These are phyloP conservation scores for Fraxinus excelsior DNA, from an alignment of 257 asterid genomes.

Conservation along the genomic window DNA sequence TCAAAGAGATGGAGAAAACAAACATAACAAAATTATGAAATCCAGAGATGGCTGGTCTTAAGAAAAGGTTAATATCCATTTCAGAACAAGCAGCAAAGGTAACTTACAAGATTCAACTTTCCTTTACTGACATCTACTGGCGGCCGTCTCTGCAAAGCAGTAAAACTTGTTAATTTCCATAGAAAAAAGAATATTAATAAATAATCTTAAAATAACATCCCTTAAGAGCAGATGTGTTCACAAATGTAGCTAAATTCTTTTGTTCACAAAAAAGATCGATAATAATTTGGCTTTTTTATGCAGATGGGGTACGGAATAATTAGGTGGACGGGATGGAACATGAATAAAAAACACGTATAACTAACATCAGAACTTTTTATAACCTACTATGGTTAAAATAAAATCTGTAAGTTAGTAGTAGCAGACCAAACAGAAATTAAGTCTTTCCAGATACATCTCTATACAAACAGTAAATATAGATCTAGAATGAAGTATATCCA, in stretches of 20 bases:
- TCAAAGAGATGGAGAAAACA: neutral
- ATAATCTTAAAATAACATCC: neutral
- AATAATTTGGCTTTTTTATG: neutral
- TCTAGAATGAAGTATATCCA: neutral
- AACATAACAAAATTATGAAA: slow-evolving; percentile 3
- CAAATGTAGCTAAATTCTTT: neutral
- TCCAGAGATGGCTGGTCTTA: slow-evolving; percentile 1
- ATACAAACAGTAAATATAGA: neutral
- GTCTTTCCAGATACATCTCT: neutral
- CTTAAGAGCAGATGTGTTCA: neutral
- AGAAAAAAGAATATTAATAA: neutral
- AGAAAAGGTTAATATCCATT: slow-evolving; percentile 9
- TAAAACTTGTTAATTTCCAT: slow-evolving; percentile 11
- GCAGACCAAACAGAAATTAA: neutral
- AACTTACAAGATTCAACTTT: slow-evolving; percentile 74
- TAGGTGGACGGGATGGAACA: neutral
- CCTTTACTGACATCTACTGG: slow-evolving; percentile 59
- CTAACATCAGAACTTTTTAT: neutral
- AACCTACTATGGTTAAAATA: neutral
- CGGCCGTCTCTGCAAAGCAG: slow-evolving; percentile 74
- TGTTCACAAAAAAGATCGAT: neutral
- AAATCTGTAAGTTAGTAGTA: neutral
- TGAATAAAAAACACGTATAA: neutral
- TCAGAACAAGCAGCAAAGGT: slow-evolving; percentile 16
- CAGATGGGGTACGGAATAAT: neutral